Percentiles rank a stretch among this genome's conserved stretches.
Evolutionary conservation across 176 grass and related monocot genomes (phyloP).

Genomic region (Oryza longistaminata): DNA sequence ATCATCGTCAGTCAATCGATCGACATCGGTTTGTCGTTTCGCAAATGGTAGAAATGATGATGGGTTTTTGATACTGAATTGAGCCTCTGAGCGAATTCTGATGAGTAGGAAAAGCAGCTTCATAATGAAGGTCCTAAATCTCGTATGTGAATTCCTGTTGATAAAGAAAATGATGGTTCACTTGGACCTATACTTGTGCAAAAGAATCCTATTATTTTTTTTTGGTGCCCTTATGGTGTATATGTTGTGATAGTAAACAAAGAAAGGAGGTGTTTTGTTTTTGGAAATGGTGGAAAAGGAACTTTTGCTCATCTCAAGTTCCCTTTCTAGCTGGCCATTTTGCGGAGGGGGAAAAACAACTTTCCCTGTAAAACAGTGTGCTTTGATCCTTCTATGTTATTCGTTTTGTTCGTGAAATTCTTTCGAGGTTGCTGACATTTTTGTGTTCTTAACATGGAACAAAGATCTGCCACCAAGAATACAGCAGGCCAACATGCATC

Average conservation of each 20-base stretch:
- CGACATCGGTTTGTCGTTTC: constrained; percentile 20
- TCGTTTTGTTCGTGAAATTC: neutral
- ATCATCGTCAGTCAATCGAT: constrained; percentile 11
- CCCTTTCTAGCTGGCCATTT: neutral
- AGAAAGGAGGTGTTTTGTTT: neutral
- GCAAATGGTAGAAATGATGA: neutral
- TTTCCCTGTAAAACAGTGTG: neutral
- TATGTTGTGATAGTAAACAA: neutral
- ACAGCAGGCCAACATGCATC: constrained; percentile 72
- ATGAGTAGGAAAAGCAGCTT: constrained; percentile 16
- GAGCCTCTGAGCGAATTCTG: constrained; percentile 7
- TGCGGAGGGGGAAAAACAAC: neutral
- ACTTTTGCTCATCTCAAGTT: constrained; percentile 18
- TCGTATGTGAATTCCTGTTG: neutral
- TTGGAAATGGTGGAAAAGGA: neutral
- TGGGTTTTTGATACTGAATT: constrained; percentile 25
- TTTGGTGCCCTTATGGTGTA: neutral
- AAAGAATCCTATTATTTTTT: constrained; percentile 6
- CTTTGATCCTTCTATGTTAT: constrained; percentile 1
- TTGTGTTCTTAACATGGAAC: constrained; percentile 38
- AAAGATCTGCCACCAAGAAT: constrained; percentile 86
- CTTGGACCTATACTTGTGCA: neutral
- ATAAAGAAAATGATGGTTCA: constrained; percentile 27
- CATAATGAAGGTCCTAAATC: neutral
- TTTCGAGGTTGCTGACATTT: constrained; percentile 39